Evolutionary conservation across 352 stramenopile species (phyloP).

Genomic region (Phytophthora fragariae): DNA sequence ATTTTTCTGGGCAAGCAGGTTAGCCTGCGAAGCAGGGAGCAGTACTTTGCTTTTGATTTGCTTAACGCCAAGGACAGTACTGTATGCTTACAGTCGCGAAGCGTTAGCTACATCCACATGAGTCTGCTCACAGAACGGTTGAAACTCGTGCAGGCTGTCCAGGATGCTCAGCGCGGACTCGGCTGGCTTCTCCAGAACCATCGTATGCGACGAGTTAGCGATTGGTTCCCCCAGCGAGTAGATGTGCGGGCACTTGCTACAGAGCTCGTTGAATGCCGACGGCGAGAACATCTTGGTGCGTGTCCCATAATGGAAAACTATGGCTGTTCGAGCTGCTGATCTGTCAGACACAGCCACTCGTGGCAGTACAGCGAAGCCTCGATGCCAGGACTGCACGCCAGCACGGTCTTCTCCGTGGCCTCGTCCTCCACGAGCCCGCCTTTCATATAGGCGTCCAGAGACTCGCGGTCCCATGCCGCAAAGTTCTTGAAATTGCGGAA

Average conservation of each 20-base stretch:
- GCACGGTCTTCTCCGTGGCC: constrained; percentile 18
- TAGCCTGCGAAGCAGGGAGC: too few species aligned
- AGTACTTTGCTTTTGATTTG: neutral
- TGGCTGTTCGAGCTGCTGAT: constrained; percentile 29
- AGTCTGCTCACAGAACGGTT: constrained; percentile 14
- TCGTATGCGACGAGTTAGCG: constrained; percentile 37
- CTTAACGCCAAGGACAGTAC: neutral
- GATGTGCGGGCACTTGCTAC: constrained; percentile 32
- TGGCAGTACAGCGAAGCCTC: constrained; percentile 50
- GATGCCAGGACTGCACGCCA: constrained; percentile 47
- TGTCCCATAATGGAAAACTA: constrained; percentile 33
- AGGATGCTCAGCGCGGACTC: constrained; percentile 39
- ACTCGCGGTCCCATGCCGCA: constrained; percentile 47
- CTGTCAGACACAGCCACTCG: constrained; percentile 22
- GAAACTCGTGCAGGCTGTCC: constrained; percentile 19
- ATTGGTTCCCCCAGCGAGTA: constrained; percentile 40
- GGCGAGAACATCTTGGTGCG: constrained; percentile 45
- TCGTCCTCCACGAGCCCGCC: constrained; percentile 35
- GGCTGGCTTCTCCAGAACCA: constrained; percentile 49
- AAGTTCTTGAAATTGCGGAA: constrained; percentile 52
- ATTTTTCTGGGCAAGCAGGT: too few species aligned
- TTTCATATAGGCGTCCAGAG: constrained; percentile 43
- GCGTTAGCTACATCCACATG: constrained; percentile 10
- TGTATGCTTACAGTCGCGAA: neutral
- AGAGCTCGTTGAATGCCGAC: constrained; percentile 27